A percentile compares a stretch with the other conserved stretches of the same genome.
Evolutionary conservation across 2,329 filamentous ascomycete genomes (phyloP).

Genomic region (Colletotrichum caudatum): DNA sequence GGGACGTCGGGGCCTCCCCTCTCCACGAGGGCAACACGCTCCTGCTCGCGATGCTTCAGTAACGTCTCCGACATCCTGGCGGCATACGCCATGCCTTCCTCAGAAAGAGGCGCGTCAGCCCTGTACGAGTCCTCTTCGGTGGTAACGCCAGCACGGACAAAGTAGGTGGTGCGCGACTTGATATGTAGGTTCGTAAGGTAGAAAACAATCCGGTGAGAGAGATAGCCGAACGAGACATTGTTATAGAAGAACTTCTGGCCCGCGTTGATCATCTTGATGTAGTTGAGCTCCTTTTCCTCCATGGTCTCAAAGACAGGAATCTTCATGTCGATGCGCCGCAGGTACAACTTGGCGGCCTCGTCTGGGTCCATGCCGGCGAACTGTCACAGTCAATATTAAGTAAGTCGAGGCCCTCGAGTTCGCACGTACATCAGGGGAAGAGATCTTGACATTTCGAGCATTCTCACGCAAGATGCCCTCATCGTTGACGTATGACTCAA

Average conservation of each 20-base stretch:
- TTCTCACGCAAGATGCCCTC: slow-evolving; percentile 96
- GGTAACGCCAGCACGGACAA: slow-evolving; percentile 87
- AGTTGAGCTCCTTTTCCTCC: slow-evolving; percentile 93
- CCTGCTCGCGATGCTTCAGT: slow-evolving; percentile 84
- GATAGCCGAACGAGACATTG: slow-evolving; percentile 95
- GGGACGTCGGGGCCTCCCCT: slow-evolving; percentile 76
- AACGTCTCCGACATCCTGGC: slow-evolving; percentile 88
- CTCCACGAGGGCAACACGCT: slow-evolving; percentile 76
- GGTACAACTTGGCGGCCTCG: slow-evolving; percentile 91
- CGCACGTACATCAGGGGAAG: slow-evolving; percentile 84
- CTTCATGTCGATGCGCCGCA: slow-evolving; percentile 88
- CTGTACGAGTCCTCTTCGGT: slow-evolving; percentile 93
- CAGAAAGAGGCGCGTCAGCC: slow-evolving; percentile 85
- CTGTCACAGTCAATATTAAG: slow-evolving; percentile 55
- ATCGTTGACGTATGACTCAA: slow-evolving; percentile 95
- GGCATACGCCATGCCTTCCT: slow-evolving; percentile 84
- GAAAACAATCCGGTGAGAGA: slow-evolving; percentile 97
- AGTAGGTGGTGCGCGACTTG: slow-evolving; percentile 93
- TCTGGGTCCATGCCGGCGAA: slow-evolving; percentile 93
- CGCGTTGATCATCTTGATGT: slow-evolving; percentile 99
- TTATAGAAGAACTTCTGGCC: slow-evolving; percentile 95
- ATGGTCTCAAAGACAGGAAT: slow-evolving; percentile 98
- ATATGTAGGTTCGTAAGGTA: slow-evolving; percentile 98
- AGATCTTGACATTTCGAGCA: slow-evolving; percentile 96
- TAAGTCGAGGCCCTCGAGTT: background rate